Conservation (phyloP, 352 stramenopile genomes). For the Phytophthora syringae region DNA sequence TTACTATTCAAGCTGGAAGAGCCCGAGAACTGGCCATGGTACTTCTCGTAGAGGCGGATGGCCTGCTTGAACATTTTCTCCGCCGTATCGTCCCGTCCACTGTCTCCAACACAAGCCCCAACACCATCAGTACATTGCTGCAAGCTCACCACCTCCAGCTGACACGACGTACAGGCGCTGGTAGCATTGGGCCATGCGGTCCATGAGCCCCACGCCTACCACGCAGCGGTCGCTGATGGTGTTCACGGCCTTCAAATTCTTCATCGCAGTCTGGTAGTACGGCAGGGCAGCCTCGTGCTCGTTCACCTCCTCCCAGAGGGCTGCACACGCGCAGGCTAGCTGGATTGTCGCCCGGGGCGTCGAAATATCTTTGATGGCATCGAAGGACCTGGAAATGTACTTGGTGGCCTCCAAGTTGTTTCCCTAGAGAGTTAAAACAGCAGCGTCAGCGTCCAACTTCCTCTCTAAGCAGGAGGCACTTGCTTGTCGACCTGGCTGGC, state of each 20-base stretch:
- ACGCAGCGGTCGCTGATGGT: constrained; percentile 1
- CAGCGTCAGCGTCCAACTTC: background rate
- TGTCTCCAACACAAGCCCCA: background rate
- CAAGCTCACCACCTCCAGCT: background rate
- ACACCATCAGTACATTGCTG: background rate
- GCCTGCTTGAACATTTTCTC: constrained; percentile 15
- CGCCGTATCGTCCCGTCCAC: background rate
- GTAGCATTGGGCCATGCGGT: constrained; percentile 12
- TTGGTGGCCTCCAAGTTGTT: constrained; percentile 6
- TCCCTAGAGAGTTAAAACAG: background rate
- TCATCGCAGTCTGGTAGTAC: constrained; percentile 18
- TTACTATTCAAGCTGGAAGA: too few relatives aligned
- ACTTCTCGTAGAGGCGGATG: too few relatives aligned
- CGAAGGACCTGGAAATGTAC: constrained; percentile 9
- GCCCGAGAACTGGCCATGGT: too few relatives aligned
- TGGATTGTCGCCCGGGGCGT: background rate
- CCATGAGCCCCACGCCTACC: constrained; percentile 9
- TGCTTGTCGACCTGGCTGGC: background rate
- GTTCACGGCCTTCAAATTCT: constrained; percentile 13
- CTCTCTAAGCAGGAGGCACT: background rate
- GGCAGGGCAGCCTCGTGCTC: constrained; percentile 9
- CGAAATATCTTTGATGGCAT: background rate
- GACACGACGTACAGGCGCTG: constrained; percentile 7
- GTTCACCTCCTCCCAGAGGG: background rate
- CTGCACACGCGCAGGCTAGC: background rate